Evolutionary conservation across 2,329 filamentous ascomycete species (phyloP), one percentile per base, ranked within the genome.

Genomic region (Fusarium verrucosum): DNA sequence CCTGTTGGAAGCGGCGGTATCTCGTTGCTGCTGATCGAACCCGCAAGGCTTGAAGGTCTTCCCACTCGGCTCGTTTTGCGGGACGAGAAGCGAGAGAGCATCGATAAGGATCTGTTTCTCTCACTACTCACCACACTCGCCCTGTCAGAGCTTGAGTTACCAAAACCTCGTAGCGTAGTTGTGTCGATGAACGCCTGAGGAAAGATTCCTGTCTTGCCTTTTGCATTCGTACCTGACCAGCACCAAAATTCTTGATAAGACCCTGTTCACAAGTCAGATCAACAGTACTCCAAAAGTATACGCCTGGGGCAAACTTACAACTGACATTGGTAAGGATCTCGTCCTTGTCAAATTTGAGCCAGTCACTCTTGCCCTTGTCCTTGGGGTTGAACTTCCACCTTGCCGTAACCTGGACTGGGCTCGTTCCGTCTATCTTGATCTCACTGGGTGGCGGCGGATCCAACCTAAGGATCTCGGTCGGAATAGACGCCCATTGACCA

Each of bases 301-400:
- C 35, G 7, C 16, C 7, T 30, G 19, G 10, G 25, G 20, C 22
- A 8, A 30, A 80, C 82, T 78, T 70, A 83, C 83, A 85, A 49
- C 76, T 78, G 22, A 86, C 92, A 75, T 89, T 92, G 64, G 82
- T 87, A 16, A 90, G 89, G 4, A 82, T 80, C 62, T 91, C 89
- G 19, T 86, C 86, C 71, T 88, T 89, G 26, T 89, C 87, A 70
- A 91, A 85, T 63, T 77, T 81, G n/a, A 87, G 75, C 85, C 85
- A 87, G 11, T 80, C 73, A 25, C 78, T 78, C 20, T 75, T 76
- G 19, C 25, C 50, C 49, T 62, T 72, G 10, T 80, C 77, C 62
- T 80, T 82, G 32, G 80, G 78, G 44, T 77, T 76, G 74, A 84
- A 87, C 72, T 80, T 85, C 84, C 84, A 87, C 55, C 78, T 78